A percentile compares a stretch with the other conserved stretches of the same genome.
Conservation (phyloP, 2,329 filamentous ascomycete species). For the Ophiostoma triangulosporum region DNA sequence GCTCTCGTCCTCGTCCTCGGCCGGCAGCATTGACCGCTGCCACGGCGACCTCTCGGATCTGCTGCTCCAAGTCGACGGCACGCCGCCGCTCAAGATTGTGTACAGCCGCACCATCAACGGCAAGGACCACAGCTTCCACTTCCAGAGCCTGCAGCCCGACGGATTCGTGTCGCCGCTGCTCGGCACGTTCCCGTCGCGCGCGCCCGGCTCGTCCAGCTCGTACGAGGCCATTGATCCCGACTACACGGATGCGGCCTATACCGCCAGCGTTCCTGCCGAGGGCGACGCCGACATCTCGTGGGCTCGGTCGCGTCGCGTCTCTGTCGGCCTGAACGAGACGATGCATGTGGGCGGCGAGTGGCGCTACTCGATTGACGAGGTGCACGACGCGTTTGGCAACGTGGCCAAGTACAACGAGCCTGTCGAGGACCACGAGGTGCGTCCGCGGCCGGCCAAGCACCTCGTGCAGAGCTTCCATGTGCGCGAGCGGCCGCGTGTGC, state of each 20-base stretch:
- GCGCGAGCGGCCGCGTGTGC: slow-evolving; percentile 68
- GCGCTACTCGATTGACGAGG: slow-evolving; percentile 84
- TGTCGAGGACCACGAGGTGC: slow-evolving; percentile 55
- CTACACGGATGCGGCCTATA: neutral
- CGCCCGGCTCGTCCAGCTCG: neutral
- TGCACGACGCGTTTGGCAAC: slow-evolving; percentile 84
- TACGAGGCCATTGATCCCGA: neutral
- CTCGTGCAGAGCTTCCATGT: slow-evolving; percentile 70
- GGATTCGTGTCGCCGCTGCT: slow-evolving; percentile 66
- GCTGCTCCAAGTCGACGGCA: slow-evolving; percentile 70
- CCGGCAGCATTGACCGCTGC: slow-evolving; percentile 45
- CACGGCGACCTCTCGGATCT: slow-evolving; percentile 79
- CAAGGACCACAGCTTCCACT: slow-evolving; percentile 71
- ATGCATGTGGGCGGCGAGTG: slow-evolving; percentile 67
- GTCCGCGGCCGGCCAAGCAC: slow-evolving; percentile 41
- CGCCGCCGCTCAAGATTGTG: slow-evolving; percentile 79
- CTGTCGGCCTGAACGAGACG: slow-evolving; percentile 80
- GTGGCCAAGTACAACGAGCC: slow-evolving; percentile 57
- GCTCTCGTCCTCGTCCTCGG: slow-evolving; percentile 24
- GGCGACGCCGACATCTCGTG: slow-evolving; percentile 60
- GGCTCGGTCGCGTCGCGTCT: slow-evolving; percentile 62
- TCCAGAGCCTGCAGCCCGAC: slow-evolving; percentile 87
- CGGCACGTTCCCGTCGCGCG: slow-evolving; percentile 25
- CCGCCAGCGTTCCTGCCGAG: slow-evolving; percentile 36
- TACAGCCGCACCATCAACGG: slow-evolving; percentile 83